These are phyloP conservation scores for Amaranthus hypochondriacus DNA, from an alignment of 148 eudicot genomes.

Conservation along the genomic window DNA sequence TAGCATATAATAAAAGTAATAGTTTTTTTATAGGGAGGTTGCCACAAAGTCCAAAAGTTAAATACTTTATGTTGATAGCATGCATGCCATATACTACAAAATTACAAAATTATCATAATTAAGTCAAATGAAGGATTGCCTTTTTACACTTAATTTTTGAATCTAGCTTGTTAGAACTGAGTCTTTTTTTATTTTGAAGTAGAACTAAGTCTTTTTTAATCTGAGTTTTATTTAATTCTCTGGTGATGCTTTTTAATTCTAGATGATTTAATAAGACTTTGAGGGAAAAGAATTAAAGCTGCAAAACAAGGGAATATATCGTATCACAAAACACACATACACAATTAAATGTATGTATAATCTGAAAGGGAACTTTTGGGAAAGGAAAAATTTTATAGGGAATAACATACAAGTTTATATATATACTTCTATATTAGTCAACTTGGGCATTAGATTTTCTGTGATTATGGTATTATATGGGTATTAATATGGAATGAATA, in stretches of 20 bases:
- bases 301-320: conserved; percentile 10
- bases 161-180: neutral
- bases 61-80: neutral
- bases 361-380: conserved; percentile 18
- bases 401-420: conserved; percentile 1
- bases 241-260: conserved; percentile 2
- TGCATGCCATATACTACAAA: neutral
- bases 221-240: conserved; percentile 3
- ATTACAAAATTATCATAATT: neutral
- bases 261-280: conserved; percentile 6
- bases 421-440: neutral
- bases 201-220: too few species aligned
- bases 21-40: too few species aligned
- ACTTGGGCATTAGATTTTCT: neutral
- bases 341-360: too few species aligned
- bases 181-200: too few species aligned
- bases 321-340: neutral
- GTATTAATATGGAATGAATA: too few species aligned
- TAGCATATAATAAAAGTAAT: too few species aligned
- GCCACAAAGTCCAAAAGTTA: too few species aligned
- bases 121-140: neutral
- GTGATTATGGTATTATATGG: too few species aligned
- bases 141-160: conserved; percentile 17
- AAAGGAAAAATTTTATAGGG: conserved; percentile 16
- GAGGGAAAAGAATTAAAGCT: conserved; percentile 22